Evolutionary conservation across 352 stramenopile genomes (phyloP).

Genomic region (Phytophthora melonis): DNA sequence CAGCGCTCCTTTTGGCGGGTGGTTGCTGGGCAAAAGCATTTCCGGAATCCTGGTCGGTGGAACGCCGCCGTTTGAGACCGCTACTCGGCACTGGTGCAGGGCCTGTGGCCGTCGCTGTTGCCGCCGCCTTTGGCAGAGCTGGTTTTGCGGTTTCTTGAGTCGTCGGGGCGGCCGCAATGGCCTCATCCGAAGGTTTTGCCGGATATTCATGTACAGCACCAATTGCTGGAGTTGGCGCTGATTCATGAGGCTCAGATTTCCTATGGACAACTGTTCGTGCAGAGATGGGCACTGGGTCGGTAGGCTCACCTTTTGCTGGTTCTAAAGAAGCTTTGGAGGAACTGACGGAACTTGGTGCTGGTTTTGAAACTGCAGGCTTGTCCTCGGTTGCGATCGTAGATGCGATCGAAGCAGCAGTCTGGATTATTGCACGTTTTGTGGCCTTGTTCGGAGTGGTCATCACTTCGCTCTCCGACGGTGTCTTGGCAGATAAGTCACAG

Average conservation of each 20-base stretch:
- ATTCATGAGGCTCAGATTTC: neutral
- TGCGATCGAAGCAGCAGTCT: neutral
- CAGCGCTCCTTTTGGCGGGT: conserved; percentile 2
- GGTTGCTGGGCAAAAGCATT: conserved; percentile 1
- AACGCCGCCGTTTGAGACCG: conserved; percentile 23
- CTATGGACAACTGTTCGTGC: neutral
- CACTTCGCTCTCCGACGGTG: neutral
- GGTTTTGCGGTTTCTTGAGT: conserved; percentile 3
- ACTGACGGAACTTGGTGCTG: neutral
- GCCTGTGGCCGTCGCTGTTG: neutral
- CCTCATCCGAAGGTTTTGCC: neutral
- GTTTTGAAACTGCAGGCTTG: neutral
- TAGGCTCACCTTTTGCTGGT: neutral
- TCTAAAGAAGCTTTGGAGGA: neutral
- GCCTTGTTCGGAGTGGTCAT: neutral
- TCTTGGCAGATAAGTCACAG: neutral
- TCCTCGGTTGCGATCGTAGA: neutral
- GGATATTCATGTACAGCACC: neutral
- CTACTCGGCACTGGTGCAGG: neutral
- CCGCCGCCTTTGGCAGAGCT: neutral
- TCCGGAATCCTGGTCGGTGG: neutral
- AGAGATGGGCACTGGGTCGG: neutral
- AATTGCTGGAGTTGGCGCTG: neutral
- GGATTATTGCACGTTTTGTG: neutral
- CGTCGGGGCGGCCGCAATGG: neutral